Base-by-base conservation (phyloP, 768 basidiomycete species). In the Kwoniella mangroviensis region DNA sequence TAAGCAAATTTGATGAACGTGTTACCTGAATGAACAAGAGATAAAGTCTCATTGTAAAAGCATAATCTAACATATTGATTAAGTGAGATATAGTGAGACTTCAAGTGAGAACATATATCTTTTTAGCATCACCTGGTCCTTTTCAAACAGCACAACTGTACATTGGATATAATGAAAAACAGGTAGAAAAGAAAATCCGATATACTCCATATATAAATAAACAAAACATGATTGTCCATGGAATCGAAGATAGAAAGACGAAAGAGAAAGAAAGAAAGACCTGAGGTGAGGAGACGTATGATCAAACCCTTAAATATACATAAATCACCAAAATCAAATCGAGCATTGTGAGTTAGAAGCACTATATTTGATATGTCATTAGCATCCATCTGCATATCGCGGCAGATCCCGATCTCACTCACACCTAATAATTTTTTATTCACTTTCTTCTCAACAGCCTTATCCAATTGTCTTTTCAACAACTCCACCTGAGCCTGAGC, bases 341-440 rank as follows among this genome's bases (percentile, higher is more conserved):
- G 34, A 34, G 9, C 6, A 34, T 6, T 34, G 34, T 34, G 34
- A 34, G 11, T 19, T 49, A 49, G 45, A 49, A 49, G 45, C 45
- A 49, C 45, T 49, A 49, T 19, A 49, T 11, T 24, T 56, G 22
- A 24, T 24, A 56, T 56, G 55, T 56, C n/a, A n/a, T n/a, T n/a
- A n/a, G n/a, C n/a, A n/a, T n/a, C n/a, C n/a, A n/a, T n/a, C n/a
- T n/a, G n/a, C n/a, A n/a, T n/a, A n/a, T n/a, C n/a, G 24, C 26
- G 55, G 12, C 3, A 13, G 11, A 26, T 43, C n/a, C n/a, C n/a
- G n/a, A n/a, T n/a, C n/a, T 13, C 17, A 69, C 81, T 75, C 71
- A 80, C 81, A 63, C 79, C 78, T 43, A 79, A 68, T 63, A 78
- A 64, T 70, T 71, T 75, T 65, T 78, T 79, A 56, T 78, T 70